These are phyloP conservation scores for Pichia sp. DNA, from an alignment of 1,139 yeast species.

Conservation along the genomic window DNA sequence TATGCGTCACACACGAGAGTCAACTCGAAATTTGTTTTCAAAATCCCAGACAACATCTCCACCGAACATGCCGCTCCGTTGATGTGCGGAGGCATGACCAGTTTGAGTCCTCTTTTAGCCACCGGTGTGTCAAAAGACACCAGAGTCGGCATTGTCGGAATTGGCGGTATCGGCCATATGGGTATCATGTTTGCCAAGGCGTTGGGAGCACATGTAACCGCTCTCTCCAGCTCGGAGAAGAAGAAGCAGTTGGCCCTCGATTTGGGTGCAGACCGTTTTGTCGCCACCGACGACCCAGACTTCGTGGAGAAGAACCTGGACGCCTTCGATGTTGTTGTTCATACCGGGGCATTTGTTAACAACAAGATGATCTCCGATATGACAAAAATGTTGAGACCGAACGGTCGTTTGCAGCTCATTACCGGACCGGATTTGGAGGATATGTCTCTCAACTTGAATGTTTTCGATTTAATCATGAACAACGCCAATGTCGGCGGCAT, in stretches of 20 bases:
- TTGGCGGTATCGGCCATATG: conserved; percentile 57
- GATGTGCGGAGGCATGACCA: conserved; percentile 61
- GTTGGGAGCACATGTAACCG: conserved; percentile 50
- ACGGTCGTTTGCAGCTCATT: conserved; percentile 40
- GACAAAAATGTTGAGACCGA: conserved; percentile 35
- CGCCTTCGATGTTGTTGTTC: conserved; percentile 43
- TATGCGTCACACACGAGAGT: conserved; percentile 52
- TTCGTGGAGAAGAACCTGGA: conserved; percentile 37
- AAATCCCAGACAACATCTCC: conserved; percentile 48
- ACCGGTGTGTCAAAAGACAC: conserved; percentile 36
- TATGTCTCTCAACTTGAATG: conserved; percentile 26
- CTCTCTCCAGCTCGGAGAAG: conserved; percentile 44
- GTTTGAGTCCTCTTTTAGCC: conserved; percentile 46
- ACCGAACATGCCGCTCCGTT: conserved; percentile 51
- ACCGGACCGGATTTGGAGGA: conserved; percentile 40
- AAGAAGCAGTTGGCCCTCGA: conserved; percentile 46
- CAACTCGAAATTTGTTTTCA: conserved; percentile 45
- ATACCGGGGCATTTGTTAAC: conserved; percentile 43
- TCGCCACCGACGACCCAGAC: conserved; percentile 38
- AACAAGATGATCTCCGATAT: conserved; percentile 35
- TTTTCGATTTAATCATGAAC: conserved; percentile 29
- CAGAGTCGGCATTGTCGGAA: conserved; percentile 47
- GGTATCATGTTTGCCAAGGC: conserved; percentile 51
- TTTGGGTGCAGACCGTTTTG: conserved; percentile 48
- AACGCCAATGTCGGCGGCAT: conserved; percentile 36